Evolutionary conservation across 495 filamentous ascomycete species (phyloP), one percentile per base, ranked within the genome.

Genomic region (Tuber indicum): DNA sequence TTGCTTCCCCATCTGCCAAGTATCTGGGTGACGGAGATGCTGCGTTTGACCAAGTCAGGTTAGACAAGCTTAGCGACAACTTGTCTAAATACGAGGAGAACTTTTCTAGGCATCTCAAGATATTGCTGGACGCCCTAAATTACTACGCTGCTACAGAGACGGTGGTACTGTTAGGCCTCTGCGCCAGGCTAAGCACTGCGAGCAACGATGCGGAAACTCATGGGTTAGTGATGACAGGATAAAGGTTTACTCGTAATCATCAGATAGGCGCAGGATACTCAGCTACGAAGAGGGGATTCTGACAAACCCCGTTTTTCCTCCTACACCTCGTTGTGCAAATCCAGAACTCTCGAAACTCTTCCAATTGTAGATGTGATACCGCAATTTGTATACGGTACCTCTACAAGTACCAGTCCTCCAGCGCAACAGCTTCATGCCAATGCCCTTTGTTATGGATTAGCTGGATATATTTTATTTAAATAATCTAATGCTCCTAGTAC

Each of bases 81-180:
- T 88, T 99, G 72, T 87, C 89, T 76, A 91, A 93, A 85, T 98
- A 96, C 85, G 96, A 98, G 84, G 89, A 91, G 78, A 94, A 97
- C 84, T 99, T 99, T 84, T 91, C 90, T 74, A 87, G 93, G 52
- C 94, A 98, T 85, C 85, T 99, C 80, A 93, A 94, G 85, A 96
- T 98, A 79, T 84, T 99, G 78, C 87, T 98, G 72, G 95, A 98
- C 84, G 93, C 93, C 71, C 85, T 99, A 81, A 97, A 98, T 79
- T 97, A 98, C 84, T 97, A 97, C 79, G 96, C 96, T 2, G 95
- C 94, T 0, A 99, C 96, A 3, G 96, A 99, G 86, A 98, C 96
- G 78, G 96, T 98, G 44, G 96, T 97, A 41, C 86, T 98, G 76
- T 85, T 97, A 75, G 92, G 95, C 75, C 86, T 99, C 9, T 94